These are phyloP conservation scores for Starmerella gropengiesseri DNA, from an alignment of 805 yeast genomes.

Conservation along the genomic window DNA sequence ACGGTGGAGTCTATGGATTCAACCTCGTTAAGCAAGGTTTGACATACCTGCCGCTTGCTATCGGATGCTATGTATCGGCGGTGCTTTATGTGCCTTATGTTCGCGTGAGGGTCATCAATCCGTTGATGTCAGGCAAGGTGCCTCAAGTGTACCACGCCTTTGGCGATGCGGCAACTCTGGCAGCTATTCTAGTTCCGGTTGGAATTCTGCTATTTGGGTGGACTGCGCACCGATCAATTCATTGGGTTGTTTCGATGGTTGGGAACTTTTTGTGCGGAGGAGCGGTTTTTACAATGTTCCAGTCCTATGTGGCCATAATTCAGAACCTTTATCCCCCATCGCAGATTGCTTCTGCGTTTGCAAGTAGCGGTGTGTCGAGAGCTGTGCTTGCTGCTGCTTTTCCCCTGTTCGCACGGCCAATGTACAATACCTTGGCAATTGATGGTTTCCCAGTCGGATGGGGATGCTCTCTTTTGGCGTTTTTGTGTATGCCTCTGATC, in stretches of 20 bases:
- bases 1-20: slow-evolving; percentile 36
- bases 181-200: slow-evolving; percentile 35
- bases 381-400: slow-evolving; percentile 45
- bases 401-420: slow-evolving; percentile 50
- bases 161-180: slow-evolving; percentile 31
- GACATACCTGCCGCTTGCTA: slow-evolving; percentile 37
- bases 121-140: not conserved
- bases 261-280: slow-evolving; percentile 34
- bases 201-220: slow-evolving; percentile 52
- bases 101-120: not conserved
- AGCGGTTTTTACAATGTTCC: slow-evolving; percentile 40
- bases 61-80: slow-evolving; percentile 39
- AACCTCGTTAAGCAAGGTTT: slow-evolving; percentile 38
- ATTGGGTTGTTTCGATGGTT: slow-evolving; percentile 44
- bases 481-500: slow-evolving; percentile 36
- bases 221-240: slow-evolving; percentile 39
- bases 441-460: slow-evolving; percentile 46
- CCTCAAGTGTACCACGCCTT: slow-evolving; percentile 10
- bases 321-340: slow-evolving; percentile 40
- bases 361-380: slow-evolving; percentile 44
- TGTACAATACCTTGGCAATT: slow-evolving; percentile 37
- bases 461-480: slow-evolving; percentile 43
- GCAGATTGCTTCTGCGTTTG: slow-evolving; percentile 45
- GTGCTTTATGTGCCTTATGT: slow-evolving; percentile 9
- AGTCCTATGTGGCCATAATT: slow-evolving; percentile 41